These are phyloP conservation scores for Veloboletus limbatus DNA, from an alignment of 1,284 basidiomycete genomes.

Conservation along the genomic window DNA sequence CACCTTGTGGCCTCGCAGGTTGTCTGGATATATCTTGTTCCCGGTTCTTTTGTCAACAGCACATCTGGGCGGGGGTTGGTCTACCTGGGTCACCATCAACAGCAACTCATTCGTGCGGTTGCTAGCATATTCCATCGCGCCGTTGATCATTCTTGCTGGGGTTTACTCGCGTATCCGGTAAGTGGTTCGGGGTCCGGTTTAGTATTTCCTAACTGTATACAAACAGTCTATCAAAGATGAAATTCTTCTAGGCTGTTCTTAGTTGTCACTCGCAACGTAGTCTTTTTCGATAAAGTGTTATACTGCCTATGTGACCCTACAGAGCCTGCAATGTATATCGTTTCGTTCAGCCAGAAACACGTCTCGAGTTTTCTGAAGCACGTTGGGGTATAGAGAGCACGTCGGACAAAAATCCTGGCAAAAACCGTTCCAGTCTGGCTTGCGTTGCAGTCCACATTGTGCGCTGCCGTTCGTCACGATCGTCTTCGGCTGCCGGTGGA, in stretches of 20 bases:
- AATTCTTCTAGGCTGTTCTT: conserved; percentile 35
- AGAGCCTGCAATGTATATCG: conserved; percentile 5
- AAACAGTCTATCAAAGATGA: conserved; percentile 51
- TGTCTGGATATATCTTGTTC: conserved; percentile 66
- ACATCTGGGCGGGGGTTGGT: conserved; percentile 65
- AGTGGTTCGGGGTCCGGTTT: conserved; percentile 21
- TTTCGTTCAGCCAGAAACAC: conserved; percentile 13
- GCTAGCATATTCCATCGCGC: conserved; percentile 53
- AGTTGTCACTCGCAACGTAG: not conserved
- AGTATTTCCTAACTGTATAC: conserved; percentile 3
- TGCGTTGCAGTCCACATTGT: conserved; percentile 82
- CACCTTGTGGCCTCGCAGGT: conserved; percentile 36
- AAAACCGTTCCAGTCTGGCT: conserved; percentile 82
- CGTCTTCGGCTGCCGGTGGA: conserved; percentile 50
- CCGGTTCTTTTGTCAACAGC: conserved; percentile 52
- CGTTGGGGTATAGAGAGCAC: conserved; percentile 50
- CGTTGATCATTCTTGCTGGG: conserved; percentile 40
- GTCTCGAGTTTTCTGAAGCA: conserved; percentile 16
- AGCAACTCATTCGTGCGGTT: conserved; percentile 42
- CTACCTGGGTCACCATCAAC: conserved; percentile 47
- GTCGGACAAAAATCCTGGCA: conserved; percentile 83
- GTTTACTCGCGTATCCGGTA: conserved; percentile 49
- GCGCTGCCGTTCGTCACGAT: conserved; percentile 64
- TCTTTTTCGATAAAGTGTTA: not conserved
- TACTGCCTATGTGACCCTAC: conserved; percentile 4